A percentile compares a stretch with the other conserved stretches of the same genome.
These are phyloP conservation scores for Ogataea glucozyma DNA, from an alignment of 805 yeast genomes.

Conservation along the genomic window DNA sequence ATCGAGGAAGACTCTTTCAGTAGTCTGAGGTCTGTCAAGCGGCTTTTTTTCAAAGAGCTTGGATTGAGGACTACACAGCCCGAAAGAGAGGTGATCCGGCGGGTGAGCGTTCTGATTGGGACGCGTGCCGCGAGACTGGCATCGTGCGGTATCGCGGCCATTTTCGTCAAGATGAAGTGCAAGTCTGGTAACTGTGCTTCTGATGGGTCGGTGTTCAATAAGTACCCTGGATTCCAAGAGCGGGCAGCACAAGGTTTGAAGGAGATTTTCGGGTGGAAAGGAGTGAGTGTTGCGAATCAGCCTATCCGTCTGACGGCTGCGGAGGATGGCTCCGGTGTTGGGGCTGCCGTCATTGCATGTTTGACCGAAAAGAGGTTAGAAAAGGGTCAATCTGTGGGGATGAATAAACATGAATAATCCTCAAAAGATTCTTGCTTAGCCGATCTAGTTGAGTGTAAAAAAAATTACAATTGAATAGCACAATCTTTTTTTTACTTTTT, in stretches of 20 bases:
- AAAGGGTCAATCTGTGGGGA: slow-evolving; percentile 53
- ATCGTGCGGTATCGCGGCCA: slow-evolving; percentile 93
- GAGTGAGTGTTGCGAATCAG: slow-evolving; percentile 19
- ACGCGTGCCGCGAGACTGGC: slow-evolving; percentile 91
- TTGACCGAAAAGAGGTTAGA: slow-evolving; percentile 78
- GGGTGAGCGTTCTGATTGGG: slow-evolving; percentile 83
- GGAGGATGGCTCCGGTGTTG: slow-evolving; percentile 97
- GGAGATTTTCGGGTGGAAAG: slow-evolving; percentile 82
- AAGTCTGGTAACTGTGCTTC: slow-evolving; percentile 87
- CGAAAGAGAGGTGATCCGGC: slow-evolving; percentile 82
- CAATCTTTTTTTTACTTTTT: background rate
- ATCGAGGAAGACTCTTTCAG: slow-evolving; percentile 90
- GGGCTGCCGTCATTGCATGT: slow-evolving; percentile 98
- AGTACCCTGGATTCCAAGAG: slow-evolving; percentile 87
- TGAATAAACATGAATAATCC: background rate
- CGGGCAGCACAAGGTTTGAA: slow-evolving; percentile 86
- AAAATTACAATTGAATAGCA: too few species aligned
- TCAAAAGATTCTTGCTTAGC: background rate
- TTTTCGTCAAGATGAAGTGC: slow-evolving; percentile 82
- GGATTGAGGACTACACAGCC: slow-evolving; percentile 65
- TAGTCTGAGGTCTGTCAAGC: slow-evolving; percentile 73
- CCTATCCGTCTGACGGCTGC: slow-evolving; percentile 33
- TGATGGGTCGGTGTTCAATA: slow-evolving; percentile 94
- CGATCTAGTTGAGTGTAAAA: background rate
- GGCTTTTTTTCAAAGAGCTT: slow-evolving; percentile 59